These are phyloP conservation scores for Mortierella sp. DNA, from an alignment of 371 early-diverging fungal species.

Conservation along the genomic window DNA sequence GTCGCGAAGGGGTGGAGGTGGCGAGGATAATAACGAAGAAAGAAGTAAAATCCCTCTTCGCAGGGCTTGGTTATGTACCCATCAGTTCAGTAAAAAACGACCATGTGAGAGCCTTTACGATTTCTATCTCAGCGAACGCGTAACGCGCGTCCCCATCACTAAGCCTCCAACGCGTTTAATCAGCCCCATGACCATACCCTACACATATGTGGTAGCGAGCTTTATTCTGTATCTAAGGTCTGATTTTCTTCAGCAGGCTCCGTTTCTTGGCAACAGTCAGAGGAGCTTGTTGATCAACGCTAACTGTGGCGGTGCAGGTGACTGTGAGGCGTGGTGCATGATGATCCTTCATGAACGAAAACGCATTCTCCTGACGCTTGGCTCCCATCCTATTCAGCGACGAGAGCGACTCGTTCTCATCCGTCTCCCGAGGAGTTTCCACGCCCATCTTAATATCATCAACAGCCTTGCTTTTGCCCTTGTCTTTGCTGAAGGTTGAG, in stretches of 20 bases:
- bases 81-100: background rate
- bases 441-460: slow-evolving; percentile 1
- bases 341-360: slow-evolving; percentile 4
- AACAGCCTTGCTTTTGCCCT: slow-evolving; percentile 15
- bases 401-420: background rate
- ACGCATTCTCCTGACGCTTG: background rate
- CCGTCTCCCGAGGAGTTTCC: background rate
- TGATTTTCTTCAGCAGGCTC: background rate
- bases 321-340: too few species aligned
- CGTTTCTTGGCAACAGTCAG: slow-evolving; percentile 8
- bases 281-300: background rate
- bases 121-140: too few species aligned
- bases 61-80: background rate
- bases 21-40: background rate
- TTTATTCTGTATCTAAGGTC: background rate
- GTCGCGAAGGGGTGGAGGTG: too few species aligned
- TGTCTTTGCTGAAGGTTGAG: slow-evolving; percentile 2
- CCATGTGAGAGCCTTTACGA: background rate
- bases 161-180: background rate
- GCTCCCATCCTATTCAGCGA: background rate
- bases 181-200: background rate
- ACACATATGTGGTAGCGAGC: background rate
- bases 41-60: background rate
- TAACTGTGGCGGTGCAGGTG: background rate
- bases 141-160: background rate